These are phyloP conservation scores for Metrosideros polymorpha DNA, from an alignment of 441 rosid species.

Conservation along the genomic window DNA sequence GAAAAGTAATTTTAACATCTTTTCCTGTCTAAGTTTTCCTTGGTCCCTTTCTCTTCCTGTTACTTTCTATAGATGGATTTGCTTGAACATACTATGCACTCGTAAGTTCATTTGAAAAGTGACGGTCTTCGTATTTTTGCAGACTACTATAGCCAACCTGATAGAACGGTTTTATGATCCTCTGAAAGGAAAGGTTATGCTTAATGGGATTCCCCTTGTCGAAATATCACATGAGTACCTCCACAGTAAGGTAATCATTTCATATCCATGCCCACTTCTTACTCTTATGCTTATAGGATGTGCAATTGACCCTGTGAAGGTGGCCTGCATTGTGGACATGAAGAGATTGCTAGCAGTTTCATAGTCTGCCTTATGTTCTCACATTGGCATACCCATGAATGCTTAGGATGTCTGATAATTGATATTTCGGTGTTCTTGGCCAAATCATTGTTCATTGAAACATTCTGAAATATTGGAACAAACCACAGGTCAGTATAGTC, in stretches of 20 bases:
- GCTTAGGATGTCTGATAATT: background rate
- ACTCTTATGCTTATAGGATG: background rate
- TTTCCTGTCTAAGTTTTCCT: background rate
- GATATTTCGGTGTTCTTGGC: background rate
- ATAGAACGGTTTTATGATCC: conserved; percentile 96
- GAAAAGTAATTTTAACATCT: conserved; percentile 44
- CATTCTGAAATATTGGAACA: background rate
- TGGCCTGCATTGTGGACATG: background rate
- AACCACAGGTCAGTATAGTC: conserved; percentile 74
- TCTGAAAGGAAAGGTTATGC: conserved; percentile 60
- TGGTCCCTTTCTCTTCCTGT: background rate
- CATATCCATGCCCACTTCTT: background rate
- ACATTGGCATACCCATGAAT: background rate
- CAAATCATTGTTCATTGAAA: background rate
- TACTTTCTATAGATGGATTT: background rate
- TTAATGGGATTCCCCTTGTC: conserved; percentile 73
- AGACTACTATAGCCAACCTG: conserved; percentile 89
- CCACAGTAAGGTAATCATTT: conserved; percentile 59
- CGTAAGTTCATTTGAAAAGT: background rate
- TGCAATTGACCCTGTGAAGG: background rate
- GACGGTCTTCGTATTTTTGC: conserved; percentile 8
- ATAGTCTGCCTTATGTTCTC: background rate
- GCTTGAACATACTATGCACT: background rate
- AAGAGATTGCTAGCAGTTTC: background rate
- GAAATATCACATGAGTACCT: conserved; percentile 80